A percentile compares a stretch with the other conserved stretches of the same genome.
phyloP scores from a whole-genome alignment of 495 filamentous ascomycete genomes.

The Stereocaulon alpinum region DNA sequence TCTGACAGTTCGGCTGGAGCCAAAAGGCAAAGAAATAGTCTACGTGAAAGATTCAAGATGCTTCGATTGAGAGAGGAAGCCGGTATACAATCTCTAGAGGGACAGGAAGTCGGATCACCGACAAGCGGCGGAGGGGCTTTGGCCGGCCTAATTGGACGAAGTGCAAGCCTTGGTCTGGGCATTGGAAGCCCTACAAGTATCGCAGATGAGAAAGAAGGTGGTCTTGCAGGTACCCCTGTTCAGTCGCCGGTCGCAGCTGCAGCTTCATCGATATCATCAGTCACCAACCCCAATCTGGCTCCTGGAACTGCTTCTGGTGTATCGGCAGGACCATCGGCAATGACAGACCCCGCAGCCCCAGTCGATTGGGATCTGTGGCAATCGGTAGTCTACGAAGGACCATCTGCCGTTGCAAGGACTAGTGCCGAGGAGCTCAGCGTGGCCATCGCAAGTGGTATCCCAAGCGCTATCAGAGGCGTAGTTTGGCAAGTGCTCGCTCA shows the following conservation, averaged over 20 bases:
- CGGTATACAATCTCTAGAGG: constrained; percentile 38
- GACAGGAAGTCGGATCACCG: constrained; percentile 35
- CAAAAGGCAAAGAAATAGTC: constrained; percentile 50
- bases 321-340: constrained; percentile 56
- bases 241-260: constrained; percentile 28
- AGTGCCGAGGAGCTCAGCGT: constrained; percentile 80
- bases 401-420: constrained; percentile 70
- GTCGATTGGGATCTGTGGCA: constrained; percentile 99
- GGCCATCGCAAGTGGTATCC: constrained; percentile 88
- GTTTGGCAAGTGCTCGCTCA: constrained; percentile 97
- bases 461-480: constrained; percentile 85
- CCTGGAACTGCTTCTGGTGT: constrained; percentile 77
- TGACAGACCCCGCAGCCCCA: constrained; percentile 48
- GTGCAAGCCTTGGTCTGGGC: constrained; percentile 41
- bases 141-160: constrained; percentile 33
- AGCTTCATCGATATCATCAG: constrained; percentile 38
- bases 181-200: constrained; percentile 44
- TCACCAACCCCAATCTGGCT: constrained; percentile 51
- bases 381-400: constrained; percentile 84
- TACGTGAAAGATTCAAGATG: constrained; percentile 80
- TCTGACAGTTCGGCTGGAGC: constrained; percentile 35
- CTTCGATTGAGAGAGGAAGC: constrained; percentile 73
- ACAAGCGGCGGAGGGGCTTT: constrained; percentile 29
- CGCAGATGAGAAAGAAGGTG: constrained; percentile 44
- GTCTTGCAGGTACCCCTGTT: constrained; percentile 20